Evolutionary conservation across 2,329 filamentous ascomycete species (phyloP).

Genomic region (Ophiosphaerella herpotricha): DNA sequence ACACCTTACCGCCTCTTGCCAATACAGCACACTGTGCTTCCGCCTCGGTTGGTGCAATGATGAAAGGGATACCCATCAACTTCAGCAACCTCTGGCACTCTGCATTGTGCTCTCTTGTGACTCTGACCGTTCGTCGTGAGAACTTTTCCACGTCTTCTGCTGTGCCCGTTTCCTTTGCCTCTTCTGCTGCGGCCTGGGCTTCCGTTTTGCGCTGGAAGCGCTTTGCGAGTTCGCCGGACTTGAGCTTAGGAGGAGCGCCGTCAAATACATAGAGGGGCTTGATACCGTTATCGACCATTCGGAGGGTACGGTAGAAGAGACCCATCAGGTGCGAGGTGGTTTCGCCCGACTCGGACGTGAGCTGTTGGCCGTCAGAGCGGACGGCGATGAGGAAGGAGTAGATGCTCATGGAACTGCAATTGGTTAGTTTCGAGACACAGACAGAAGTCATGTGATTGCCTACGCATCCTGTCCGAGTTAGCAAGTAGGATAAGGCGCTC

Average conservation of each 20-base stretch:
- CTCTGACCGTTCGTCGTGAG: conserved; percentile 86
- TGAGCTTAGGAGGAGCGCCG: conserved; percentile 93
- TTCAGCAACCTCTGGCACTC: conserved; percentile 91
- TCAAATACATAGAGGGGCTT: conserved; percentile 99
- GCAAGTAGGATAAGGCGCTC: conserved; percentile 2
- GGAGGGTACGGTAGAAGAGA: conserved; percentile 98
- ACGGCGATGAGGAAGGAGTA: conserved; percentile 99
- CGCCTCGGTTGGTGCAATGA: conserved; percentile 93
- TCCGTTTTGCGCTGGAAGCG: conserved; percentile 94
- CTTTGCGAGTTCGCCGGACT: conserved; percentile 95
- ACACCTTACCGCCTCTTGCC: conserved; percentile 90
- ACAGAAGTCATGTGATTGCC: conserved; percentile 6
- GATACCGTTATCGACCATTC: conserved; percentile 98
- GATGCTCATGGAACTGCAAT: conserved; percentile 86
- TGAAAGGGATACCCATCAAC: conserved; percentile 95
- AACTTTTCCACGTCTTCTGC: conserved; percentile 99
- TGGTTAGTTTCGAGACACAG: conserved; percentile 12
- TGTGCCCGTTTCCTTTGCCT: conserved; percentile 96
- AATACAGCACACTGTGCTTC: conserved; percentile 95
- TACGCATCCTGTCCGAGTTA: conserved; percentile 54
- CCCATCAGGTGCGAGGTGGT: conserved; percentile 99
- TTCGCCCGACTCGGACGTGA: conserved; percentile 92
- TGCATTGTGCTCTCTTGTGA: conserved; percentile 94
- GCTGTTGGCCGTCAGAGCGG: conserved; percentile 92
- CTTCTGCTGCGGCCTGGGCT: conserved; percentile 85